Percentiles rank a stretch among this genome's conserved stretches.
Conservation (phyloP, 1,284 basidiomycete genomes). For the Apiotrichum gracile region DNA sequence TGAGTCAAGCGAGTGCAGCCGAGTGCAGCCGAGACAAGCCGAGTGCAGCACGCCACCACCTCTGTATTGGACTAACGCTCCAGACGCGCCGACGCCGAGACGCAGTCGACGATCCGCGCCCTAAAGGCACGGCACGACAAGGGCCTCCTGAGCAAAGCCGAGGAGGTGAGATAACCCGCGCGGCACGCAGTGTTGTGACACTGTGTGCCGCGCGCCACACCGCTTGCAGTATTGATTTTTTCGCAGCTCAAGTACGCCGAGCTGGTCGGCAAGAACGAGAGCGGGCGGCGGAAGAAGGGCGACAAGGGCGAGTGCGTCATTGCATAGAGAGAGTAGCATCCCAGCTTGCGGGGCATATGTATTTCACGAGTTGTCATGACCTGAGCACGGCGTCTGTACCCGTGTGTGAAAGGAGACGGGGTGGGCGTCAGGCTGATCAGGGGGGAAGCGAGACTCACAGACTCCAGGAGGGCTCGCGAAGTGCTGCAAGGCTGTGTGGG, state of each 20-base stretch:
- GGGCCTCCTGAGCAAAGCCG: slow-evolving; percentile 43
- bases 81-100: slow-evolving; percentile 41
- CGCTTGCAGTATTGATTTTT: background rate
- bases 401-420: too few species aligned
- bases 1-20: slow-evolving; percentile 16
- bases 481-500: too few species aligned
- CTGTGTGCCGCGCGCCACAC: background rate
- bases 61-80: too few species aligned
- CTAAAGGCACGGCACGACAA: slow-evolving; percentile 44
- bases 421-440: too few species aligned
- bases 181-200: background rate
- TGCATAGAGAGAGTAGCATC: background rate
- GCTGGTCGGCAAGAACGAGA: slow-evolving; percentile 37
- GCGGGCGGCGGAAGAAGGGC: slow-evolving; percentile 24
- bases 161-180: slow-evolving; percentile 42
- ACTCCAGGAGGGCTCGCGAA: too few species aligned
- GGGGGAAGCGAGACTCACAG: too few species aligned
- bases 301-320: slow-evolving; percentile 24
- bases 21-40: too few species aligned
- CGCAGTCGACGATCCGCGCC: slow-evolving; percentile 37
- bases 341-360: too few species aligned
- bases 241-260: slow-evolving; percentile 43
- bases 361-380: too few species aligned
- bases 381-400: too few species aligned
- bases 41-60: too few species aligned